phyloP scores from a whole-genome alignment of 2,329 filamentous ascomycete species.

The Didymella keratinophila region DNA sequence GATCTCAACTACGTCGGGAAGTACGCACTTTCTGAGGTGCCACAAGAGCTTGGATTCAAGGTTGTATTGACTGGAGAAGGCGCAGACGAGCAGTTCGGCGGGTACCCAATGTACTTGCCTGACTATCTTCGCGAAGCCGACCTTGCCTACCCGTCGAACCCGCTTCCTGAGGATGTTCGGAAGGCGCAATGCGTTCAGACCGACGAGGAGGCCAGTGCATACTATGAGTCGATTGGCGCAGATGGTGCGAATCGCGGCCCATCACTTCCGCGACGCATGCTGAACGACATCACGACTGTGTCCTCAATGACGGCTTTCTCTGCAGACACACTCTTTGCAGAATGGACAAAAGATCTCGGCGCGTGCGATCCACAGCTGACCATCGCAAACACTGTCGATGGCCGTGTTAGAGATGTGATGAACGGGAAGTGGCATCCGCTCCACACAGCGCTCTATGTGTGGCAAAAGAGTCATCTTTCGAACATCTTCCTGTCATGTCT shows the following conservation, averaged over 20 bases:
- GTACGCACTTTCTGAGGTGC: conserved; percentile 57
- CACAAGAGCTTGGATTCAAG: conserved; percentile 58
- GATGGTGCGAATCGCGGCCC: conserved; percentile 33
- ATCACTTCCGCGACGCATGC: conserved; percentile 45
- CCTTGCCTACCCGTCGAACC: conserved; percentile 13
- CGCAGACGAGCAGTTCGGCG: conserved; percentile 62
- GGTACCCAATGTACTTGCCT: conserved; percentile 57
- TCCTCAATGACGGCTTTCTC: conserved; percentile 47
- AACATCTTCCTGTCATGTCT: conserved; percentile 53
- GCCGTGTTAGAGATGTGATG: conserved; percentile 9
- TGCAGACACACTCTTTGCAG: conserved; percentile 44
- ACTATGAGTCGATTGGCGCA: conserved; percentile 35
- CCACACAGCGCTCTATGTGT: conserved; percentile 34
- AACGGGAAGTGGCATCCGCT: conserved; percentile 34
- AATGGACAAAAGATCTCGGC: conserved; percentile 44
- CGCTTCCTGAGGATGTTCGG: conserved; percentile 14
- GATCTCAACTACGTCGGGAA: conserved; percentile 64
- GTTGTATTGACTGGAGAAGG: conserved; percentile 64
- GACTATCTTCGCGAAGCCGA: conserved; percentile 62
- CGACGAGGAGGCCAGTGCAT: conserved; percentile 18
- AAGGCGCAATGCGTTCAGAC: conserved; percentile 17
- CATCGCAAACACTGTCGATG: conserved; percentile 33
- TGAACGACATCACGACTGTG: conserved; percentile 52
- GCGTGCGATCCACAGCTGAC: conserved; percentile 44
- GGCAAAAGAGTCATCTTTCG: conserved; percentile 31